Percentiles rank a stretch among this genome's conserved stretches.
These are phyloP conservation scores for Podaxis mareebaensis DNA, from an alignment of 768 basidiomycete species.

Conservation along the genomic window DNA sequence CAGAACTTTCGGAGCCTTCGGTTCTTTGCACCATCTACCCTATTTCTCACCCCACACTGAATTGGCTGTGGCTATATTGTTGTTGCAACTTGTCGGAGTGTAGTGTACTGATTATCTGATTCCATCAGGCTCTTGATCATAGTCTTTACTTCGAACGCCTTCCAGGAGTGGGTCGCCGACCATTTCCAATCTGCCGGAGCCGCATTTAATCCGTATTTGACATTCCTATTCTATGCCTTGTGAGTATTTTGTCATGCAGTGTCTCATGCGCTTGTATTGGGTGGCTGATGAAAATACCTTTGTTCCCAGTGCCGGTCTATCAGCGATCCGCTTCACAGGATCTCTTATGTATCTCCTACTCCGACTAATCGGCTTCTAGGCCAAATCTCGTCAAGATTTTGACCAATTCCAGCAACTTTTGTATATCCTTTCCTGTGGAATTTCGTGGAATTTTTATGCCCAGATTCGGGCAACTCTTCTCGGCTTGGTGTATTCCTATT, in stretches of 20 bases:
- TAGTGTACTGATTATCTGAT: constrained; percentile 14
- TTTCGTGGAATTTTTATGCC: neutral
- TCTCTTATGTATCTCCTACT: constrained; percentile 79
- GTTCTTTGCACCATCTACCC: constrained; percentile 11
- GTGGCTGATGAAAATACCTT: neutral
- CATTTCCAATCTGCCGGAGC: constrained; percentile 49
- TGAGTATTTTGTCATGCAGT: constrained; percentile 26
- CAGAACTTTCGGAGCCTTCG: constrained; percentile 6
- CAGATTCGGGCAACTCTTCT: neutral
- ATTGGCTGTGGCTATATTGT: constrained; percentile 9
- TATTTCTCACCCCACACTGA: constrained; percentile 5
- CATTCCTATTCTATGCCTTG: constrained; percentile 72
- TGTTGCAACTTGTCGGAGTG: neutral
- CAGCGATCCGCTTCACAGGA: constrained; percentile 78
- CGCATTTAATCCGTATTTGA: constrained; percentile 87
- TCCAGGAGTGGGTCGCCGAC: constrained; percentile 73
- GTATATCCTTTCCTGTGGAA: neutral
- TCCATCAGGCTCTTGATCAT: constrained; percentile 62
- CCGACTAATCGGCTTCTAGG: constrained; percentile 63
- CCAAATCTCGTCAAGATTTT: neutral
- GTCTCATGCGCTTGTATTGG: constrained; percentile 11
- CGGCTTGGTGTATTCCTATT: constrained; percentile 4
- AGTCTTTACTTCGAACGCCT: constrained; percentile 75
- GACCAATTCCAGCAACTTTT: neutral
- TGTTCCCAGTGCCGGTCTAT: constrained; percentile 67